Conservation (phyloP, 495 filamentous ascomycete species). For the Melanomma pulvis-pyrius region DNA sequence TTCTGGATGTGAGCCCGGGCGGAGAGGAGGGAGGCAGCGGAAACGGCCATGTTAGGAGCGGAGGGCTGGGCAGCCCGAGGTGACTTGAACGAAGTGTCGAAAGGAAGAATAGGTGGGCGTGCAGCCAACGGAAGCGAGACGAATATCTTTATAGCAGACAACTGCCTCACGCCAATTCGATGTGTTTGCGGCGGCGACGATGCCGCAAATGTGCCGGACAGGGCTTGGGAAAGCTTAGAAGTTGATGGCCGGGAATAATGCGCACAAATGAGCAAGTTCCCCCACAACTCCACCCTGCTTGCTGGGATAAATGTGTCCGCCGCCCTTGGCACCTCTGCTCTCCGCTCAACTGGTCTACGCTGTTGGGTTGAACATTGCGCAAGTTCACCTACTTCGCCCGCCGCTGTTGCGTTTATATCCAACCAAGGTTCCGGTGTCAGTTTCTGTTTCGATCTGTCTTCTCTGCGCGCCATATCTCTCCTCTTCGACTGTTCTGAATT, state of each 20-base stretch:
- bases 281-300: not conserved
- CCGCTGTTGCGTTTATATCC: not conserved
- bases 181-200: not conserved
- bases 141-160: not conserved
- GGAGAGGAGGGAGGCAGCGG: not conserved
- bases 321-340: not conserved
- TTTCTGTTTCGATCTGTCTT: no score
- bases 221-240: not conserved
- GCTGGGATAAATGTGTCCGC: not conserved
- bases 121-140: not conserved
- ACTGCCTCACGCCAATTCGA: not conserved
- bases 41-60: not conserved
- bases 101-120: not conserved
- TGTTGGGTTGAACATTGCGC: not conserved
- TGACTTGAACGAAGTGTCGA: not conserved
- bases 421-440: not conserved
- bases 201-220: not conserved
- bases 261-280: not conserved
- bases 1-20: slow-evolving; percentile 47
- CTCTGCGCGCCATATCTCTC: no score
- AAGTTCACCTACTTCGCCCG: not conserved
- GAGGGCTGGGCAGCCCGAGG: not conserved
- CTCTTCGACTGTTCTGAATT: not conserved
- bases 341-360: not conserved
- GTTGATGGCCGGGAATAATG: not conserved